These are phyloP conservation scores for Danielia reshetovae DNA, from an alignment of 805 yeast species.

Conservation along the genomic window DNA sequence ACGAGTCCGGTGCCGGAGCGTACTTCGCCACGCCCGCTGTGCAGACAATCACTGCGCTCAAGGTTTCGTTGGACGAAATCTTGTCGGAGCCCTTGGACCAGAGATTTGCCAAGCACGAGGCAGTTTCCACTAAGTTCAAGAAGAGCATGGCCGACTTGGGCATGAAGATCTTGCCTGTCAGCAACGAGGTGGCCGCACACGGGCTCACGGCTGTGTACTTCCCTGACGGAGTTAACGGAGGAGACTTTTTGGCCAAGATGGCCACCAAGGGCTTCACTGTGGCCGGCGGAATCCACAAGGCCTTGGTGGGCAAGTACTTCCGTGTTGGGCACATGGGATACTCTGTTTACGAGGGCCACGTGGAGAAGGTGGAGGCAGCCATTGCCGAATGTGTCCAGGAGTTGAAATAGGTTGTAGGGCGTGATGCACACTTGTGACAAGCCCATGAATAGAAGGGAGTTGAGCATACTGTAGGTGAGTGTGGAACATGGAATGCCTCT, in stretches of 20 bases:
- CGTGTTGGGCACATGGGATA: slow-evolving; percentile 97
- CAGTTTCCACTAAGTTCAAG: slow-evolving; percentile 66
- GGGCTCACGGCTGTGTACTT: slow-evolving; percentile 83
- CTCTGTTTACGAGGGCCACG: slow-evolving; percentile 46
- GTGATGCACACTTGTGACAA: slow-evolving; percentile 7
- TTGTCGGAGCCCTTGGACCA: slow-evolving; percentile 50
- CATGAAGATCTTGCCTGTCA: slow-evolving; percentile 62
- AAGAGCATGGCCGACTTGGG: slow-evolving; percentile 53
- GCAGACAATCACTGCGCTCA: slow-evolving; percentile 77
- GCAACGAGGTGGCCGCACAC: slow-evolving; percentile 65
- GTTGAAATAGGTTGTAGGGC: slow-evolving; percentile 8
- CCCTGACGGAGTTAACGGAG: slow-evolving; percentile 70
- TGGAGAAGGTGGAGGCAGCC: slow-evolving; percentile 31
- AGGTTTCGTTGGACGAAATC: slow-evolving; percentile 71
- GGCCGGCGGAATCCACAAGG: slow-evolving; percentile 89
- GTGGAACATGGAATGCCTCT: too few species aligned
- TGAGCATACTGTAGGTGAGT: too few species aligned
- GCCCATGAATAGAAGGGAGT: too few species aligned
- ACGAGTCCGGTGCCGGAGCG: slow-evolving; percentile 73
- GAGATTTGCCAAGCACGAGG: slow-evolving; percentile 61
- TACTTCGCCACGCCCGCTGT: slow-evolving; percentile 98
- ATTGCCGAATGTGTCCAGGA: slow-evolving; percentile 25
- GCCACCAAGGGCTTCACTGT: slow-evolving; percentile 66
- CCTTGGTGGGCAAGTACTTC: slow-evolving; percentile 75
- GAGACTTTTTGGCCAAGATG: slow-evolving; percentile 56